Base-by-base conservation (phyloP, 352 stramenopile species). In the Globisporangium mamillatum region DNA sequence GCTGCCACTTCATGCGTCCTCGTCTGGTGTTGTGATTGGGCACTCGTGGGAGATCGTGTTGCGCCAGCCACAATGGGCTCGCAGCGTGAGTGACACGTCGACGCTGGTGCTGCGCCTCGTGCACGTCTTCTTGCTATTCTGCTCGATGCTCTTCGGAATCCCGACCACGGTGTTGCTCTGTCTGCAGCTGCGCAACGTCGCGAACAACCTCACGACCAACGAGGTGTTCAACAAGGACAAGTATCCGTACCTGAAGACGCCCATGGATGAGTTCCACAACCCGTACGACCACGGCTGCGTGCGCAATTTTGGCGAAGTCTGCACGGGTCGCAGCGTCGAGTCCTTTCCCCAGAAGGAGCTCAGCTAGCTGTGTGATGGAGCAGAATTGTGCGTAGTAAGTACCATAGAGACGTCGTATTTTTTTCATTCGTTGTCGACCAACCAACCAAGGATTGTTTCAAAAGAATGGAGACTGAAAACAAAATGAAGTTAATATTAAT, bases 171-270 rank as follows among this genome's bases (percentile, higher is more conserved):
- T 83, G 27, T 68, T 95, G 52, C 67, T 95, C 22, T 34, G 70
- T 4, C 70, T 95, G 34, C 87, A 95, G 63, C 69, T 93, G 6
- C 85, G 87, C 41, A 95, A 95, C 48, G 80, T 93, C 29, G 67
- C 69, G 9, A 75, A 72, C 52, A 93, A 92, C 63, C 65, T 95
- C 50, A 95, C 87, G 20, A 93, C 86, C 36, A 95, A 95, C 69
- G 87, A 95, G 73, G 76, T 92, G n/a, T 93, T 95, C 69, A 95
- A 95, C 71, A 93, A 92, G 65, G 87, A 91, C 82, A 95, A 95
- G 75, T 95, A 95, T 62, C 71, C 80, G 59, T 94, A 94, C 68
- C 63, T 95, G 36, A 93, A 92, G 75, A 91, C 85, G 22, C 60
- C 78, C n/a, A 78, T 84, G 71, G 84, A 92, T 60, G 81, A 89